phyloP scores from a whole-genome alignment of 768 basidiomycete genomes.

The Suillus subaureus region DNA sequence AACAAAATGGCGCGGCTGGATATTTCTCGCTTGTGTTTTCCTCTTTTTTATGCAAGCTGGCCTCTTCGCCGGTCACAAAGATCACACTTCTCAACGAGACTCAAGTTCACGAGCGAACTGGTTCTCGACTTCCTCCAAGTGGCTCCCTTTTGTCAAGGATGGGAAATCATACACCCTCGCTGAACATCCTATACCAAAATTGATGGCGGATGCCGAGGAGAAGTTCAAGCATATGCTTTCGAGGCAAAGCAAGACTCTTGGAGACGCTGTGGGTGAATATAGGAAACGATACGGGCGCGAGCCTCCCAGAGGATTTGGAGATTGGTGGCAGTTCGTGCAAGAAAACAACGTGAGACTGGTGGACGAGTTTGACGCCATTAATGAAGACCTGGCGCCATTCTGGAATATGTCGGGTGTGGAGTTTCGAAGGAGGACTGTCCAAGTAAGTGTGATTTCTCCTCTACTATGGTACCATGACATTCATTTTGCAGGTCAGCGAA shows the following conservation, averaged over 20 bases:
- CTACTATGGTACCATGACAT: not conserved
- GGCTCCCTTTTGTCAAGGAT: constrained; percentile 22
- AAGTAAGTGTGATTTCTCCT: constrained; percentile 43
- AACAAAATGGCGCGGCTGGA: constrained; percentile 33
- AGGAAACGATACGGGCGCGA: constrained; percentile 69
- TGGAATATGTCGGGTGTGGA: constrained; percentile 76
- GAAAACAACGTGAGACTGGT: constrained; percentile 74
- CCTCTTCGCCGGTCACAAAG: constrained; percentile 42
- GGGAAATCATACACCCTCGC: constrained; percentile 18
- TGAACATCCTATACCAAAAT: constrained; percentile 81
- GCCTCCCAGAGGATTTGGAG: constrained; percentile 90
- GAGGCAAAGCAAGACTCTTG: constrained; percentile 79
- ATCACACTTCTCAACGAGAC: constrained; percentile 10
- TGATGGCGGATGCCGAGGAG: constrained; percentile 84
- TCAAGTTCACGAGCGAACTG: constrained; percentile 12
- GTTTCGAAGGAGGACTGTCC: constrained; percentile 59
- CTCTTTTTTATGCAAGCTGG: constrained; percentile 54
- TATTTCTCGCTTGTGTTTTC: constrained; percentile 45
- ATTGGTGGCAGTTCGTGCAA: constrained; percentile 84
- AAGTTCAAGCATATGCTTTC: constrained; percentile 66
- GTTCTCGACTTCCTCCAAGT: constrained; percentile 22
- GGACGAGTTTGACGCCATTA: constrained; percentile 88
- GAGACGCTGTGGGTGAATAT: constrained; percentile 83
- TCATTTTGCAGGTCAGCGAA: constrained; percentile 57
- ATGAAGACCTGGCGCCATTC: constrained; percentile 83